Evolutionary conservation across 2,329 filamentous ascomycete genomes (phyloP), one percentile per base, ranked within the genome.

Genomic region (Fusarium sp.): DNA sequence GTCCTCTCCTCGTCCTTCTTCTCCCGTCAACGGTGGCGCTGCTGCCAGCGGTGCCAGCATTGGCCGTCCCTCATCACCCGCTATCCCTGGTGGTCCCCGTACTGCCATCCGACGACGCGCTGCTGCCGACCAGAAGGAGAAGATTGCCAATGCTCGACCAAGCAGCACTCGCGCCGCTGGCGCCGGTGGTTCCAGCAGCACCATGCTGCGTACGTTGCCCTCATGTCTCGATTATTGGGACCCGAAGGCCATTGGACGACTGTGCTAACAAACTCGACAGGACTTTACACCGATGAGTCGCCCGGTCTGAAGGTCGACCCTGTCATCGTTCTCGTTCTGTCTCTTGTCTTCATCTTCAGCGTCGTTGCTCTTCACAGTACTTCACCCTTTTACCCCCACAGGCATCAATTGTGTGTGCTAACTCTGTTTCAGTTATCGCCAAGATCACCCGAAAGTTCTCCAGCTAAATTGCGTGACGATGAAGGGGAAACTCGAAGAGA

Each of bases 251-350:
- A 33, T 54, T 35, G 57, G 45, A 63, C 30, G 35, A 56, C 55
- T 68, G 28, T 69, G 31, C 78, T 85, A 66, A 84, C 71, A n/a
- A 38, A 2, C 30, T 26, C 35, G 69, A 47, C 69, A 95, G 92
- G 91, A 85, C 92, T 99, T 48, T 99, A 99, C 91, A 99, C 96
- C 65, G 96, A 99, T 82, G 96, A 99, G 87, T 97, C 94, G 75
- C 96, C 96, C 66, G 96, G 96, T 71, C 88, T 99, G 79, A 97
- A 98, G 88, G 96, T 99, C 75, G 96, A 99, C 83, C 96, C 96
- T 28, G 96, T 99, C 68, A 95, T 99, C 75, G 95, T 99, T 74
- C 89, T 99, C 80, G 96, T 98, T 77, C 89, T 99, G 78, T 97
- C 94, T 80, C 90, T 99, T 79, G 96, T 97, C 72, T 99, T 99